Percentiles rank a stretch among this genome's conserved stretches.
phyloP scores from a whole-genome alignment of 192 early-diverging fungal genomes.

The Coemansia asiatica region DNA sequence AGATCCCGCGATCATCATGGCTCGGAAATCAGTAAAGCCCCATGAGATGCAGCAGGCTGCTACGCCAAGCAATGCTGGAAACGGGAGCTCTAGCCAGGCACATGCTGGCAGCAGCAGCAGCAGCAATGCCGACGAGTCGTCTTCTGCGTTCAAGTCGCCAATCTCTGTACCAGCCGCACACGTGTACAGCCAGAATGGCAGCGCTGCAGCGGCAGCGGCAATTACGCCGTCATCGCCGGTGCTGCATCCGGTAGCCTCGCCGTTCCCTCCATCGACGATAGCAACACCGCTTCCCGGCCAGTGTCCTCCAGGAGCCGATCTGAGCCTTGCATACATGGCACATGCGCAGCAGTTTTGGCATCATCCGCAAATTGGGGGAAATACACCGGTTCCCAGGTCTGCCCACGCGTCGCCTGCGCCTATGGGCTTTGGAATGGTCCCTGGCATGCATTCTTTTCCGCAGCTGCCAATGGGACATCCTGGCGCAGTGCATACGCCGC shows the following conservation, averaged over 20 bases:
- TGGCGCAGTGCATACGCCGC: conserved; percentile 9
- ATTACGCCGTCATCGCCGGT: conserved; percentile 28
- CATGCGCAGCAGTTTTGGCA: conserved; percentile 31
- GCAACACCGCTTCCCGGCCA: conserved; percentile 47
- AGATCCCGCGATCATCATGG: conserved; percentile 46
- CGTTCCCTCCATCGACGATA: conserved; percentile 50
- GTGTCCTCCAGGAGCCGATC: conserved; percentile 5
- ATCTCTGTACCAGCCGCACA: conserved; percentile 23
- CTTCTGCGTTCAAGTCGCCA: conserved; percentile 36
- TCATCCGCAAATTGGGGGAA: conserved; percentile 21
- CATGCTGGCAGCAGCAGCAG: neutral
- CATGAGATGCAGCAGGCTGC: conserved; percentile 13
- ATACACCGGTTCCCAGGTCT: conserved; percentile 12
- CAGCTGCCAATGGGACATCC: conserved; percentile 24
- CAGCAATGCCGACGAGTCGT: neutral
- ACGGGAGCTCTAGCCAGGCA: neutral
- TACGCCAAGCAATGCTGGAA: neutral
- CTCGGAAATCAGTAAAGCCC: conserved; percentile 45
- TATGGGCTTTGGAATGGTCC: conserved; percentile 19
- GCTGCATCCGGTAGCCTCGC: conserved; percentile 43
- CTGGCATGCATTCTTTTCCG: conserved; percentile 40
- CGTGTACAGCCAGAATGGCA: conserved; percentile 6
- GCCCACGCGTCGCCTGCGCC: conserved; percentile 49
- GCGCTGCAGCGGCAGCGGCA: conserved; percentile 10
- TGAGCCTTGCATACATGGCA: conserved; percentile 13